Evolutionary conservation across 139 green algal species (phyloP).

Genomic region (Tetraselmis chui): DNA sequence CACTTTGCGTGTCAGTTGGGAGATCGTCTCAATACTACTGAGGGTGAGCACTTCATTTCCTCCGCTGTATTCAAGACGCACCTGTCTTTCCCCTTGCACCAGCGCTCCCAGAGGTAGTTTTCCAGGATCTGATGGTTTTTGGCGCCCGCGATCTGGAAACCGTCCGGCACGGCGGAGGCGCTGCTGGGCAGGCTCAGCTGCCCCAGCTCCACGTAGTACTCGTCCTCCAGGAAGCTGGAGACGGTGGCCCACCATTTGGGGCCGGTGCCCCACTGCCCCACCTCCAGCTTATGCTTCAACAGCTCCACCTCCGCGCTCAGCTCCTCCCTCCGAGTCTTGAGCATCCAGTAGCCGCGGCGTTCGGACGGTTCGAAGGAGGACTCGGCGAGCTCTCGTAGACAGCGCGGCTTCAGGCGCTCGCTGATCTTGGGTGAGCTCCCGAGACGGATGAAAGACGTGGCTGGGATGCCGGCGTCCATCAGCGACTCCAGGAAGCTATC

Average conservation of each 20-base stretch:
- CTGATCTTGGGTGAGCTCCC: slow-evolving; percentile 30
- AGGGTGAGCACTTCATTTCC: too few species aligned
- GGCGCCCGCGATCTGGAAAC: neutral
- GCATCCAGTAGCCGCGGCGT: neutral
- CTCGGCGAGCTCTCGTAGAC: slow-evolving; percentile 21
- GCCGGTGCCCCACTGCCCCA: neutral
- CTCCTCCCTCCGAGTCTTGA: neutral
- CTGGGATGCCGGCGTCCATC: slow-evolving; percentile 37
- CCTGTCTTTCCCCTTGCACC: neutral
- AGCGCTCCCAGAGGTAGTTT: neutral
- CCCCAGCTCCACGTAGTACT: neutral
- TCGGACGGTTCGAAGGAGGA: neutral
- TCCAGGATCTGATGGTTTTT: neutral
- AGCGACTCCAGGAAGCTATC: slow-evolving; percentile 65
- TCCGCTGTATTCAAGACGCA: too few species aligned
- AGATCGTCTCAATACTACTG: too few species aligned
- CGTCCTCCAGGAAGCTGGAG: neutral
- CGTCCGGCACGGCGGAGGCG: neutral
- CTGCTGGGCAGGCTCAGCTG: neutral
- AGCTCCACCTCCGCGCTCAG: neutral
- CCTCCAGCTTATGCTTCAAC: neutral
- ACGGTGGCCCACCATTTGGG: neutral
- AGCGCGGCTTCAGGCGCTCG: slow-evolving; percentile 23
- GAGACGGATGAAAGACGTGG: slow-evolving; percentile 35
- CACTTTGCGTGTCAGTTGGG: too few species aligned